Percentiles rank a stretch among this genome's conserved stretches.
phyloP scores from a whole-genome alignment of 768 basidiomycete genomes.

The Phaeotremella fagi region DNA sequence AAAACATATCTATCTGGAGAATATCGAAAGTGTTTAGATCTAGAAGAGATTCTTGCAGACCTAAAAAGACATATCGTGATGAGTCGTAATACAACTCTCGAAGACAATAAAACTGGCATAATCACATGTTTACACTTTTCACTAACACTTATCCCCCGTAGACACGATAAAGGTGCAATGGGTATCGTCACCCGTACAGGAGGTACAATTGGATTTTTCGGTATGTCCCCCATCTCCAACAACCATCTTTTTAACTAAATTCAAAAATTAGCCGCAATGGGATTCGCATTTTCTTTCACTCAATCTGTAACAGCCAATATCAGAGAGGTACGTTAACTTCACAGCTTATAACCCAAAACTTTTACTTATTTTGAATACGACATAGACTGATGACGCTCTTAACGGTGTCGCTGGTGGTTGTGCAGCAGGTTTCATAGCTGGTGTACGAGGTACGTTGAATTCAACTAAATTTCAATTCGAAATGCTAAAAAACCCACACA shows the following conservation, averaged over 20 bases:
- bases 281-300: slow-evolving; percentile 74
- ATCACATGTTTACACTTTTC: too few species aligned
- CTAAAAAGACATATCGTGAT: too few species aligned
- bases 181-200: slow-evolving; percentile 84
- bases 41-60: too few species aligned
- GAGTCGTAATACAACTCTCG: too few species aligned
- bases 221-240: slow-evolving; percentile 61
- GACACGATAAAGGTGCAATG: slow-evolving; percentile 70
- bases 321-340: slow-evolving; percentile 51
- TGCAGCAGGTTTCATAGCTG: slow-evolving; percentile 87
- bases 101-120: too few species aligned
- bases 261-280: slow-evolving; percentile 68
- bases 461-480: background rate
- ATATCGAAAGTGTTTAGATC: too few species aligned
- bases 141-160: too few species aligned
- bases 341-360: background rate
- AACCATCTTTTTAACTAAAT: background rate
- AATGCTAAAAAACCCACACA: background rate
- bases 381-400: slow-evolving; percentile 61
- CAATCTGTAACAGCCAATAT: slow-evolving; percentile 76
- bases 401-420: slow-evolving; percentile 84
- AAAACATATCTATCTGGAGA: too few species aligned
- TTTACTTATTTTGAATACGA: background rate
- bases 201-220: slow-evolving; percentile 84
- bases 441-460: slow-evolving; percentile 63